These are phyloP conservation scores for Penicillium tannophilum DNA, from an alignment of 495 filamentous ascomycete genomes.

Conservation along the genomic window DNA sequence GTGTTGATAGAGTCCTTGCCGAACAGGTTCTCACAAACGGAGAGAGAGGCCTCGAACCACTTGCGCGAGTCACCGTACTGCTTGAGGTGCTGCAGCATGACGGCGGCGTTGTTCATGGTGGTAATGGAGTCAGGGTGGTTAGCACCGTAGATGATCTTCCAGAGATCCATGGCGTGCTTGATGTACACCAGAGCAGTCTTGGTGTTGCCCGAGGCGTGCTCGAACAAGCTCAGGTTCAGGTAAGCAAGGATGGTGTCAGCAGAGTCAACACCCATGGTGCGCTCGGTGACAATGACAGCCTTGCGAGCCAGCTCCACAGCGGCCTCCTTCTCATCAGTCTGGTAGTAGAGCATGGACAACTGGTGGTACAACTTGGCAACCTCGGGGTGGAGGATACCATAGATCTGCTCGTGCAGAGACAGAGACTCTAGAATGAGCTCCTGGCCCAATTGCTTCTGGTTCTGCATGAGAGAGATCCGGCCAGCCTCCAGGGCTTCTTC, in stretches of 20 bases:
- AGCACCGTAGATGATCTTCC: conserved; percentile 94
- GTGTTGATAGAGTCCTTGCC: conserved; percentile 87
- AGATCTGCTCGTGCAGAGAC: conserved; percentile 97
- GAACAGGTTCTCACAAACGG: conserved; percentile 82
- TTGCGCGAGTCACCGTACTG: conserved; percentile 87
- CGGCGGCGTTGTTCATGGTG: conserved; percentile 97
- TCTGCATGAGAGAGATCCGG: conserved; percentile 89
- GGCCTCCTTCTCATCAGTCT: conserved; percentile 91
- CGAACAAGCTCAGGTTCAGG: conserved; percentile 93
- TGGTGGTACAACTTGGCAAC: conserved; percentile 94
- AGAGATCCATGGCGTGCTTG: conserved; percentile 89
- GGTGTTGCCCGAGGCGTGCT: conserved; percentile 88
- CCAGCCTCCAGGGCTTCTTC: conserved; percentile 96
- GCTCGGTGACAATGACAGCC: conserved; percentile 92
- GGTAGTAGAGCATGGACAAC: conserved; percentile 92
- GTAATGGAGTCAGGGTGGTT: conserved; percentile 98
- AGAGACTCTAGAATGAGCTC: conserved; percentile 94
- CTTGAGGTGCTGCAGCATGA: conserved; percentile 95
- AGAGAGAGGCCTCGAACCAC: conserved; percentile 94
- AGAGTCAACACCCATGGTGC: conserved; percentile 91
- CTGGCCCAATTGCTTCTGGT: conserved; percentile 93
- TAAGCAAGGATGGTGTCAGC: conserved; percentile 92
- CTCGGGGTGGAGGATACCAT: conserved; percentile 95
- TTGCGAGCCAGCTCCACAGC: conserved; percentile 96
- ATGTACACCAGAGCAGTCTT: conserved; percentile 80